Evolutionary conservation across 176 grass and related monocot species (phyloP).

Genomic region (Bolboschoenus planiculmis): DNA sequence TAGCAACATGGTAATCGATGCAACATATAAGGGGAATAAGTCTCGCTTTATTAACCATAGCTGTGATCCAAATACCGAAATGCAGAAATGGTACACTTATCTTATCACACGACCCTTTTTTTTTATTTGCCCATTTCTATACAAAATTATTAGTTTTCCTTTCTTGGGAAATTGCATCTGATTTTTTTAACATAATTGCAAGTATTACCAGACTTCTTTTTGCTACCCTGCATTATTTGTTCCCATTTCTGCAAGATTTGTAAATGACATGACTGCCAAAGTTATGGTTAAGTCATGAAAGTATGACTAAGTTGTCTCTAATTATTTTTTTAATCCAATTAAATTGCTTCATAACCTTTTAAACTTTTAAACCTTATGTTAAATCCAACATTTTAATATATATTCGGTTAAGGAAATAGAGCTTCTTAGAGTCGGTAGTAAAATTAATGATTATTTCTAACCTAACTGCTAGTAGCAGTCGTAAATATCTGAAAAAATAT

Average conservation of each 20-base stretch:
- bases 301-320: background rate
- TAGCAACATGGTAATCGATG: conserved; percentile 96
- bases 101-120: conserved; percentile 10
- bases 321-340: background rate
- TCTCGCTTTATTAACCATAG: conserved; percentile 99
- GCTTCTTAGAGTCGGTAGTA: background rate
- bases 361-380: background rate
- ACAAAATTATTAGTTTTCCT: background rate
- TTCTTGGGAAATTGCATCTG: background rate
- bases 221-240: background rate
- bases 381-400: background rate
- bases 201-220: background rate
- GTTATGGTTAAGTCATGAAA: background rate
- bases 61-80: conserved; percentile 93
- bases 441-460: background rate
- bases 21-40: conserved; percentile 85
- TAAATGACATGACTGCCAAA: background rate
- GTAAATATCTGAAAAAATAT: background rate
- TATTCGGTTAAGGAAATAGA: background rate
- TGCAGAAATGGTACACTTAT: conserved; percentile 91
- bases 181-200: conserved; percentile 11
- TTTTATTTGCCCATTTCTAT: conserved; percentile 22
- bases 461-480: background rate
- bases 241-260: background rate
- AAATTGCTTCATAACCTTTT: background rate